Percentiles rank a stretch among this genome's conserved stretches.
phyloP scores from a whole-genome alignment of 805 yeast genomes.

The Candida khao-thaluensis region DNA sequence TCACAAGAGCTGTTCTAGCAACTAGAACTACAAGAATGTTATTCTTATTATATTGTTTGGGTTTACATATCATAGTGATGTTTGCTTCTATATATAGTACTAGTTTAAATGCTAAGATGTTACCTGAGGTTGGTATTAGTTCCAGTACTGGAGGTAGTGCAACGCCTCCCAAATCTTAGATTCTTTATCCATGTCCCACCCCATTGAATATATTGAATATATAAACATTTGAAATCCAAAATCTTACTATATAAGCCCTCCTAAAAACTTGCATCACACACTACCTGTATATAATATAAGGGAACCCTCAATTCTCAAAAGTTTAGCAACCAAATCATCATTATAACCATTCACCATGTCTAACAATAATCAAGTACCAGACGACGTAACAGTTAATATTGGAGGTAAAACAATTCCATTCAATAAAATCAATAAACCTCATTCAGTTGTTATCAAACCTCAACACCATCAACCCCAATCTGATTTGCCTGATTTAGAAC shows the following conservation, averaged over 20 bases:
- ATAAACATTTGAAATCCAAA: too few species aligned
- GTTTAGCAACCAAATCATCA: too few species aligned
- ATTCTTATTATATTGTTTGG: slow-evolving; percentile 70
- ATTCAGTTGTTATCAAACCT: slow-evolving; percentile 29
- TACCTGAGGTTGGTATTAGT: slow-evolving; percentile 47
- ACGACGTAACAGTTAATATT: slow-evolving; percentile 21
- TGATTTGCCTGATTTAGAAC: slow-evolving; percentile 33
- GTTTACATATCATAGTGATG: slow-evolving; percentile 74
- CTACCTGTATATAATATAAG: too few species aligned
- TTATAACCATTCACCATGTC: too few species aligned
- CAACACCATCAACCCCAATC: slow-evolving; percentile 22
- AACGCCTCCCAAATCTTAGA: slow-evolving; percentile 4
- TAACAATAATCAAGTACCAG: neutral
- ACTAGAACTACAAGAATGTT: slow-evolving; percentile 69
- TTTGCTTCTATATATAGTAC: slow-evolving; percentile 56
- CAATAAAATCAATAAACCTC: slow-evolving; percentile 38
- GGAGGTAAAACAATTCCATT: slow-evolving; percentile 41
- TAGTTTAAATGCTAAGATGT: slow-evolving; percentile 42
- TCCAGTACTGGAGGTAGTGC: slow-evolving; percentile 43
- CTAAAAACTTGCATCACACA: too few species aligned
- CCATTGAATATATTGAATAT: too few species aligned
- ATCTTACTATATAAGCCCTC: too few species aligned
- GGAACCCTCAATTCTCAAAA: too few species aligned
- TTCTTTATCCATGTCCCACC: too few species aligned
- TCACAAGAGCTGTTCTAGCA: slow-evolving; percentile 73